Percentiles rank a stretch among this genome's conserved stretches.
Evolutionary conservation across 805 yeast species (phyloP).

Genomic region (Yamadazyma nakazawae): DNA sequence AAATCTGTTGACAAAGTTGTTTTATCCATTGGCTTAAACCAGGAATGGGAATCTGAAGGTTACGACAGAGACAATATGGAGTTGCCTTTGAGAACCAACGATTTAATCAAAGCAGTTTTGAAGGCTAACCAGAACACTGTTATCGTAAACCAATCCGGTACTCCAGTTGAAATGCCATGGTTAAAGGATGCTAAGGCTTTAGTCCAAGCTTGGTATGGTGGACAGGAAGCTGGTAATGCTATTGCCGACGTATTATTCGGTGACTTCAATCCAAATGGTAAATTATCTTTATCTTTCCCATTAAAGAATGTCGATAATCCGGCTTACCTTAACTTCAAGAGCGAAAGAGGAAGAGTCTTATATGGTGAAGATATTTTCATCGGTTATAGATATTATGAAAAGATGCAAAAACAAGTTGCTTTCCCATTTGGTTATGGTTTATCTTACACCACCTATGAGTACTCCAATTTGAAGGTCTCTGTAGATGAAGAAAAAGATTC

Average conservation of each 20-base stretch:
- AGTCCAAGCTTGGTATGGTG: constrained; percentile 40
- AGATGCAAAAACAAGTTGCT: constrained; percentile 42
- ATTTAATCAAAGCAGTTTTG: constrained; percentile 23
- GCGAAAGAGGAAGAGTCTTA: constrained; percentile 30
- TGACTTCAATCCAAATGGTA: constrained; percentile 56
- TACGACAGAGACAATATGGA: constrained; percentile 30
- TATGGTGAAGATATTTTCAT: constrained; percentile 63
- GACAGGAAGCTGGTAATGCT: constrained; percentile 56
- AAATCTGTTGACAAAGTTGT: constrained; percentile 30
- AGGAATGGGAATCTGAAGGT: constrained; percentile 34
- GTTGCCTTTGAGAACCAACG: constrained; percentile 17
- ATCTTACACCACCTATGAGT: constrained; percentile 51
- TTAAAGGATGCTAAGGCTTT: constrained; percentile 20
- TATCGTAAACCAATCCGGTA: constrained; percentile 33
- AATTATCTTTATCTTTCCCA: constrained; percentile 29
- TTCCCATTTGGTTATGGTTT: constrained; percentile 65
- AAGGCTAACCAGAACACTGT: constrained; percentile 30
- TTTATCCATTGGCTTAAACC: constrained; percentile 26
- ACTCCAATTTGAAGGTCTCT: constrained; percentile 33
- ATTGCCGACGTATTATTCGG: constrained; percentile 60
- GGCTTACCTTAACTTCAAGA: constrained; percentile 27
- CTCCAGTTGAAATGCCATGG: constrained; percentile 35
- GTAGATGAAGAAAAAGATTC: constrained; percentile 23
- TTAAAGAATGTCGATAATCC: constrained; percentile 26
- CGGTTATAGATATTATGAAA: constrained; percentile 62